Evolutionary conservation across 2,329 filamentous ascomycete species (phyloP).

Genomic region (Microdochium paspali): DNA sequence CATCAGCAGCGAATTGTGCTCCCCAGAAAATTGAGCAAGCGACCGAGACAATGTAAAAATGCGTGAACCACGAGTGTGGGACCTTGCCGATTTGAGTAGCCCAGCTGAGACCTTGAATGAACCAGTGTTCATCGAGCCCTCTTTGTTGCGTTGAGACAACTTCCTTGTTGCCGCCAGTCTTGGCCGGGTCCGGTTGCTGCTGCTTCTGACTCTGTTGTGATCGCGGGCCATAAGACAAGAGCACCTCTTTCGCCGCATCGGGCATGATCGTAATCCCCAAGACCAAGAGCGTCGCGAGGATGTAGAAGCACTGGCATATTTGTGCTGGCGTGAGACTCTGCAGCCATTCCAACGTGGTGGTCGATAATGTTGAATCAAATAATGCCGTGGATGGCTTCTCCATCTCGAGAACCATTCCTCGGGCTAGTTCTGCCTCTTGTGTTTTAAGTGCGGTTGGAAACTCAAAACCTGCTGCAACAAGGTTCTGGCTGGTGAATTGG

Average conservation of each 20-base stretch:
- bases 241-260: neutral
- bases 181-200: neutral
- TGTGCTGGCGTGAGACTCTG: neutral
- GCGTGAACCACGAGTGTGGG: conserved; percentile 80
- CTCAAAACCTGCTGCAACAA: too few species aligned
- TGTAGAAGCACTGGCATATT: neutral
- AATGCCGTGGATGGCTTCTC: too few species aligned
- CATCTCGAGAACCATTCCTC: too few species aligned
- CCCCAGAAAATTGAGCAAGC: conserved; percentile 67
- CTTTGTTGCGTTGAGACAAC: neutral
- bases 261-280: neutral
- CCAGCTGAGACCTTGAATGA: conserved; percentile 19
- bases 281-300: neutral
- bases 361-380: too few species aligned
- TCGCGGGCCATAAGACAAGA: neutral
- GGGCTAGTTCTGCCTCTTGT: too few species aligned
- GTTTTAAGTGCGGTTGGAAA: too few species aligned
- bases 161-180: neutral
- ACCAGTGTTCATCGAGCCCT: conserved; percentile 1
- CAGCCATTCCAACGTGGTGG: neutral
- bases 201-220: neutral
- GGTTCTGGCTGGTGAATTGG: too few species aligned
- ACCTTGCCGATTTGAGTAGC: conserved; percentile 44
- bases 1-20: conserved; percentile 47
- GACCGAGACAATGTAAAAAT: conserved; percentile 75